Evolutionary conservation across 2,329 filamentous ascomycete genomes (phyloP).

Genomic region (Phoma sp.): DNA sequence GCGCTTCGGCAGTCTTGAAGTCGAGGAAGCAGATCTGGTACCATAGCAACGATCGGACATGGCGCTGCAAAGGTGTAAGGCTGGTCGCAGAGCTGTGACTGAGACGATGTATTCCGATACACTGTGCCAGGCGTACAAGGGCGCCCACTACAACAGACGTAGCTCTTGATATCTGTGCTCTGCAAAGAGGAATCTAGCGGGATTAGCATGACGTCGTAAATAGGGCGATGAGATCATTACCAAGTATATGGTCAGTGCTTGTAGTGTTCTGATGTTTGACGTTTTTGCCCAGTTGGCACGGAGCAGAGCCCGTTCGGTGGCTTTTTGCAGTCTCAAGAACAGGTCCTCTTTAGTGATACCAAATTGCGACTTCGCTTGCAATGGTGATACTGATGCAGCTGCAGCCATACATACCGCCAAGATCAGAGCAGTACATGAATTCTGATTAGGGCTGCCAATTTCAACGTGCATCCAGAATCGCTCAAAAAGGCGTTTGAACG

Average conservation of each 20-base stretch:
- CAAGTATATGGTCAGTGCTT: constrained; percentile 47
- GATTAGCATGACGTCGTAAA: constrained; percentile 15
- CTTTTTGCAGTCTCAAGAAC: constrained; percentile 44
- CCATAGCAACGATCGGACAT: constrained; percentile 47
- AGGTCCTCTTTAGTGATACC: constrained; percentile 48
- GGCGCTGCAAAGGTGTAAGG: constrained; percentile 45
- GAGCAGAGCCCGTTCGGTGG: constrained; percentile 45
- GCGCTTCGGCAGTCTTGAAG: constrained; percentile 48
- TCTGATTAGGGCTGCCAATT: constrained; percentile 44
- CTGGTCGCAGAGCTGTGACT: constrained; percentile 43
- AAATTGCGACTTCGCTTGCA: constrained; percentile 49
- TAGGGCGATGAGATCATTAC: constrained; percentile 20
- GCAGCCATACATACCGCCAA: constrained; percentile 48
- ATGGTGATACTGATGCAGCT: constrained; percentile 44
- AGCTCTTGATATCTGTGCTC: constrained; percentile 47
- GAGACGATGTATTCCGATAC: constrained; percentile 48
- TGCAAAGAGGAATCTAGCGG: constrained; percentile 44
- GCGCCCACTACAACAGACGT: constrained; percentile 49
- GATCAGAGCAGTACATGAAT: constrained; percentile 47
- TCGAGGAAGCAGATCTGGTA: constrained; percentile 49
- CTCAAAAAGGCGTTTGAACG: constrained; percentile 47
- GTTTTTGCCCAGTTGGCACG: constrained; percentile 49
- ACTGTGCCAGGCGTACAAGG: constrained; percentile 46
- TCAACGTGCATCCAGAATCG: constrained; percentile 48
- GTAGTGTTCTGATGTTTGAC: constrained; percentile 47